Evolutionary conservation across 768 basidiomycete genomes (phyloP), one percentile per base, ranked within the genome.

Genomic region (Podaxis sp.): DNA sequence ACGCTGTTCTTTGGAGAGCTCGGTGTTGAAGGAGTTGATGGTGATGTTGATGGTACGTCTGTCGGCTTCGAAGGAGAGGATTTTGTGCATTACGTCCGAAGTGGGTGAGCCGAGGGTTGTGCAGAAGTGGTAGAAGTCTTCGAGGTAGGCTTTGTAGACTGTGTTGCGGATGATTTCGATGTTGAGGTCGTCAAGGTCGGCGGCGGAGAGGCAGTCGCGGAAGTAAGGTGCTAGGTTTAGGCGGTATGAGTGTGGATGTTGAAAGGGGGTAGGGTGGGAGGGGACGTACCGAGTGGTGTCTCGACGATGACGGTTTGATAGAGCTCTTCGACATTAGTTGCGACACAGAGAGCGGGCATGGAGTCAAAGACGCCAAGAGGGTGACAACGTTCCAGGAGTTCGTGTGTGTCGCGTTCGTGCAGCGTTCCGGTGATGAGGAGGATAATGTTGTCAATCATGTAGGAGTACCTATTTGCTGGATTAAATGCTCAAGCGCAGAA

Each of bases 371-470:
- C 84, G 17, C 97, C 97, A 40, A 99, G 82, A 2, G 97, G 97
- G 71, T 99, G 97, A 78, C 97, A 99, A 40, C 97, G 87, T 68
- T 96, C 94, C 40, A 99, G 79, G 3, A 99, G 86, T 72, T 99
- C 97, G 67, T 97, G 94, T 2, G 96, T 98, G 74, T 99, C 96
- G 62, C 97, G 84, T 76, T 98, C 96, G 71, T 99, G 96, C 37
- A 99, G 78, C 0, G 96, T 99, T 22, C 97, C 97, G 15, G 97
- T 96, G 65, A 99, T 99, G 71, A 99, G 84, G 58, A 99, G 84
- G 63, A 99, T 89, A 70, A 99, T 92, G 74, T 99, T 99, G 85
- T 99, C 97, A 72, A 99, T 99, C 97, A 99, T 99, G 78, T 99
- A 99, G 33, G 88, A 95, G 74, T 97, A 97, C 50, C 95, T 97